These are phyloP conservation scores for Clitoria ternatea DNA, from an alignment of 306 rosid species.

Conservation along the genomic window DNA sequence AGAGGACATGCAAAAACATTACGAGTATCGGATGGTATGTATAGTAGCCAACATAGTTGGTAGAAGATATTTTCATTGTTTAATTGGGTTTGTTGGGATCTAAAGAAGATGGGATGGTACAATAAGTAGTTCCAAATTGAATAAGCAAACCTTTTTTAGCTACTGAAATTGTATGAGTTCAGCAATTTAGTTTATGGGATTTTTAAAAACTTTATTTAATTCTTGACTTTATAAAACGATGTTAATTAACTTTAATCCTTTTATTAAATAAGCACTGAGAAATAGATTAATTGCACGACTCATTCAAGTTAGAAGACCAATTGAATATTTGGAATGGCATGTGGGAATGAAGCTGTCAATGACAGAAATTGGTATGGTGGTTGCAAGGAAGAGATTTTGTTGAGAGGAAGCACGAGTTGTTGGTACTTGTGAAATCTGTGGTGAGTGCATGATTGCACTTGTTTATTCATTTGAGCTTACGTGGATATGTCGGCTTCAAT, in stretches of 20 bases:
- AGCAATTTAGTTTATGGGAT: no score
- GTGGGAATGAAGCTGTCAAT: slow-evolving; percentile 36
- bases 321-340: slow-evolving; percentile 14
- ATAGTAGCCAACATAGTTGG: not conserved
- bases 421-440: not conserved
- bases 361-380: slow-evolving; percentile 5
- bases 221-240: no score
- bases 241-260: no score
- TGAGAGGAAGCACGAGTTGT: no score
- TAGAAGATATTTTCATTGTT: not conserved
- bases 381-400: no score
- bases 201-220: no score
- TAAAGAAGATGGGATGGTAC: not conserved
- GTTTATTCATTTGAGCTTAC: slow-evolving; percentile 17
- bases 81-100: not conserved
- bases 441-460: not conserved
- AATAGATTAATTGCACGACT: no score
- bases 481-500: slow-evolving; percentile 18
- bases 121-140: not conserved
- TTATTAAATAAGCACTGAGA: no score
- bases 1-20: slow-evolving; percentile 16
- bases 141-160: no score
- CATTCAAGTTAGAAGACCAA: no score
- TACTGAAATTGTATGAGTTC: no score
- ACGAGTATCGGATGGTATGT: slow-evolving; percentile 13